Percentiles rank a stretch among this genome's conserved stretches.
phyloP scores from a whole-genome alignment of 768 basidiomycete genomes.

The Collybia sordida region DNA sequence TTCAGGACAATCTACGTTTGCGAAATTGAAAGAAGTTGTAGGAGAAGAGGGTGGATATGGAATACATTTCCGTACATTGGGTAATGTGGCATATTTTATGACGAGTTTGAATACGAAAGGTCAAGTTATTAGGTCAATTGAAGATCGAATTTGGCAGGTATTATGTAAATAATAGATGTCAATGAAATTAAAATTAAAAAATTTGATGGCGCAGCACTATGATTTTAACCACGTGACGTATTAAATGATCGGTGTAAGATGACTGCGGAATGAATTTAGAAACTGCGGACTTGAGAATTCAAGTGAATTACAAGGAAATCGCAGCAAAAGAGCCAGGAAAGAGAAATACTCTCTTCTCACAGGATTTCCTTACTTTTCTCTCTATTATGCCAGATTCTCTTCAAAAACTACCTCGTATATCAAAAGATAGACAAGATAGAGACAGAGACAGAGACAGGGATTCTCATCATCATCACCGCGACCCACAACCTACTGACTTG shows the following conservation, averaged over 20 bases:
- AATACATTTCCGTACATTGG: slow-evolving; percentile 86
- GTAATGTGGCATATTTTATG: slow-evolving; percentile 93
- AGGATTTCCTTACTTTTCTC: no score
- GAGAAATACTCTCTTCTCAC: no score
- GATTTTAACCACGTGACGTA: neutral
- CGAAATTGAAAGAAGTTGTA: slow-evolving; percentile 48
- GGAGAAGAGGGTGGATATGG: slow-evolving; percentile 54
- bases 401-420: slow-evolving; percentile 29
- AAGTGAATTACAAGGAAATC: no score
- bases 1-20: slow-evolving; percentile 63
- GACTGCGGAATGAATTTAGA: slow-evolving; percentile 19
- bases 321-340: no score
- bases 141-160: slow-evolving; percentile 57
- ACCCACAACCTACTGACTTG: slow-evolving; percentile 43
- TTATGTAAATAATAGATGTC: slow-evolving; percentile 5
- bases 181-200: neutral
- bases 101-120: slow-evolving; percentile 75
- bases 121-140: slow-evolving; percentile 53
- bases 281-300: no score
- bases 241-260: slow-evolving; percentile 14
- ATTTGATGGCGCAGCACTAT: neutral
- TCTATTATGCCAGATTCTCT: slow-evolving; percentile 7
- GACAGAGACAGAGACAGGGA: slow-evolving; percentile 26
- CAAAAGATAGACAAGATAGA: slow-evolving; percentile 38
- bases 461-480: neutral